A percentile compares a stretch with the other conserved stretches of the same genome.
phyloP scores from a whole-genome alignment of 768 basidiomycete species.

The Exidia glandulosa region DNA sequence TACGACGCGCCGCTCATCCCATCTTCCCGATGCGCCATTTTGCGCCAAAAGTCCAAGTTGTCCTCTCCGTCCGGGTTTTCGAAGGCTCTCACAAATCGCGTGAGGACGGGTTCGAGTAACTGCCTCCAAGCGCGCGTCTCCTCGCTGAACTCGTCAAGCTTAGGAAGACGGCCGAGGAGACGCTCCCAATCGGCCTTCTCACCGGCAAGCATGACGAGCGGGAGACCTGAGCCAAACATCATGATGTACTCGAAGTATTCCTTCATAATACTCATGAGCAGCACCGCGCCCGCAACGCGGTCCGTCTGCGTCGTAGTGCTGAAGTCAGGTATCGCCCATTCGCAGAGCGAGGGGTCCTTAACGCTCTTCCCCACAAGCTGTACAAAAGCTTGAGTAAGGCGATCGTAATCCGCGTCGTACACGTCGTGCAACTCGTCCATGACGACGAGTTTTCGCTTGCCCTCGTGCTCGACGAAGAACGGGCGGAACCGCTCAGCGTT shows the following conservation, averaged over 20 bases:
- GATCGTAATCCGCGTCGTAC: conserved; percentile 21
- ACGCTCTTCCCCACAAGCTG: not conserved
- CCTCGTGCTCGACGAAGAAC: conserved; percentile 25
- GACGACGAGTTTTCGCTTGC: conserved; percentile 21
- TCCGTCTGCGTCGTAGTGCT: conserved; percentile 28
- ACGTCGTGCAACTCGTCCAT: conserved; percentile 6
- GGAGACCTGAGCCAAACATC: too few relatives aligned
- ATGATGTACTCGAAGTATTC: too few relatives aligned
- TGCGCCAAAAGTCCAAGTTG: not conserved
- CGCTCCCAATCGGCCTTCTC: too few relatives aligned
- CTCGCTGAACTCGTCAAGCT: not conserved
- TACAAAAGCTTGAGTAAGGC: conserved; percentile 10
- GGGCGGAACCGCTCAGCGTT: conserved; percentile 22
- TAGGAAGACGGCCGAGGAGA: too few relatives aligned
- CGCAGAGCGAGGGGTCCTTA: too few relatives aligned
- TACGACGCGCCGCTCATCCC: not conserved
- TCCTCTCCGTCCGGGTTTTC: not conserved
- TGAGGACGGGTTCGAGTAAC: not conserved
- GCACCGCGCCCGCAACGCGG: too few relatives aligned
- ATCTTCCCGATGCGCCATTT: not conserved
- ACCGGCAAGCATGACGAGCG: too few relatives aligned
- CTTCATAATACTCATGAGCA: too few relatives aligned
- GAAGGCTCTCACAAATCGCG: not conserved
- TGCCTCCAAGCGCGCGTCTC: not conserved
- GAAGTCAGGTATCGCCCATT: too few relatives aligned